Evolutionary conservation across 1,139 yeast genomes (phyloP).

Genomic region (Geotrichum macrosporum): DNA sequence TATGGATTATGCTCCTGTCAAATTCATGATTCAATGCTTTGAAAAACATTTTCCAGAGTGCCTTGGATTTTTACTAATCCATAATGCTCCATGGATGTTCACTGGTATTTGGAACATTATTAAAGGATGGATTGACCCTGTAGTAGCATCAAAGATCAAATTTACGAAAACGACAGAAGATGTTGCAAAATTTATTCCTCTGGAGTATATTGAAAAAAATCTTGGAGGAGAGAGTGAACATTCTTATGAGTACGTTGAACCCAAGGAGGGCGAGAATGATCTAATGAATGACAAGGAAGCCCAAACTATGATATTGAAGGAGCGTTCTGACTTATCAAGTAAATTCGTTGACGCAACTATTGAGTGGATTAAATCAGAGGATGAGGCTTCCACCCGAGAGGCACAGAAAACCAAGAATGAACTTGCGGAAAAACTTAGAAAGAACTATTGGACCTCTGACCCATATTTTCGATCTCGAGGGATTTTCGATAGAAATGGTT

Average conservation of each 20-base stretch:
- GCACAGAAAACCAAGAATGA: slow-evolving; percentile 47
- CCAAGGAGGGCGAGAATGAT: slow-evolving; percentile 49
- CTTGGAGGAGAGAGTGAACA: slow-evolving; percentile 64
- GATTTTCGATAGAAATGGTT: slow-evolving; percentile 58
- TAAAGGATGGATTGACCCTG: slow-evolving; percentile 85
- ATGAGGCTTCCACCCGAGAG: slow-evolving; percentile 42
- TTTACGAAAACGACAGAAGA: slow-evolving; percentile 65
- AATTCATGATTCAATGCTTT: slow-evolving; percentile 69
- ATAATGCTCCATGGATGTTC: slow-evolving; percentile 89
- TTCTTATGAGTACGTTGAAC: slow-evolving; percentile 53
- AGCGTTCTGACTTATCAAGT: slow-evolving; percentile 48
- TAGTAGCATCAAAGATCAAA: slow-evolving; percentile 72
- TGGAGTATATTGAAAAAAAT: slow-evolving; percentile 51
- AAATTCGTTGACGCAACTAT: slow-evolving; percentile 56
- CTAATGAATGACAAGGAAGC: slow-evolving; percentile 43
- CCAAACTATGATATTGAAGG: slow-evolving; percentile 42
- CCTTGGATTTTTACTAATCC: slow-evolving; percentile 67
- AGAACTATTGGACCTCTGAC: slow-evolving; percentile 60
- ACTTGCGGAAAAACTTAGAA: slow-evolving; percentile 47
- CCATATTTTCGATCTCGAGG: slow-evolving; percentile 70
- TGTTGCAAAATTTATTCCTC: slow-evolving; percentile 52
- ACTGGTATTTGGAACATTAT: slow-evolving; percentile 81
- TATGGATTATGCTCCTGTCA: slow-evolving; percentile 80
- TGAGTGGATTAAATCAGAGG: slow-evolving; percentile 58
- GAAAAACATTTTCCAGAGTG: slow-evolving; percentile 89